Conservation (phyloP, 306 rosid genomes). For the Potentilla sterilis region DNA sequence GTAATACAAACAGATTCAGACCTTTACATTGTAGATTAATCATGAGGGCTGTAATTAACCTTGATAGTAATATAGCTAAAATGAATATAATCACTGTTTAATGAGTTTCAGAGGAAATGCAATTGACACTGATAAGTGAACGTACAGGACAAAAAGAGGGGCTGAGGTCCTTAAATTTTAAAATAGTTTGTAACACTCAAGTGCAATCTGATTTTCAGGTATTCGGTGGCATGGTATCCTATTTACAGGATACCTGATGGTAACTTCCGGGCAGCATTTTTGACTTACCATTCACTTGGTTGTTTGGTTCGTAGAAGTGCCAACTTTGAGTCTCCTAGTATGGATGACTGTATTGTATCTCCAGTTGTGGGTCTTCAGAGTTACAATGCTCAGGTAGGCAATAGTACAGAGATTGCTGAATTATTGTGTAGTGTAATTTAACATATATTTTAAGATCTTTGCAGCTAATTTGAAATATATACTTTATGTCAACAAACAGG, state of each 20-base stretch:
- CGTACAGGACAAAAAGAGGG: neutral
- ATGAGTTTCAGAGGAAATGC: constrained; percentile 11
- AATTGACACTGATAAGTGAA: constrained; percentile 16
- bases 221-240: constrained; percentile 93
- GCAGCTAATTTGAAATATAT: constrained; percentile 1
- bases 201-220: constrained; percentile 56
- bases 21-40: neutral
- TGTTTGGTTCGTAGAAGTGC: constrained; percentile 54
- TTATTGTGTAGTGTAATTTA: neutral
- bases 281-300: constrained; percentile 86
- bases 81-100: constrained; percentile 7
- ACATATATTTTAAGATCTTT: constrained; percentile 3
- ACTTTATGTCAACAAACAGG: constrained; percentile 43
- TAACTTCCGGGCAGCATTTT: constrained; percentile 72
- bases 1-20: constrained; percentile 14
- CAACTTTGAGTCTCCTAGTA: constrained; percentile 27
- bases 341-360: constrained; percentile 47
- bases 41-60: neutral
- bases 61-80: neutral
- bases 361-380: constrained; percentile 89
- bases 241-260: constrained; percentile 87
- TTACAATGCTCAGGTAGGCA: constrained; percentile 71
- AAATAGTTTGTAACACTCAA: constrained; percentile 19
- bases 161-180: constrained; percentile 4
- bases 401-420: neutral